phyloP scores from a whole-genome alignment of 2,329 filamentous ascomycete genomes.

The Paraconiothyrium brasiliense region DNA sequence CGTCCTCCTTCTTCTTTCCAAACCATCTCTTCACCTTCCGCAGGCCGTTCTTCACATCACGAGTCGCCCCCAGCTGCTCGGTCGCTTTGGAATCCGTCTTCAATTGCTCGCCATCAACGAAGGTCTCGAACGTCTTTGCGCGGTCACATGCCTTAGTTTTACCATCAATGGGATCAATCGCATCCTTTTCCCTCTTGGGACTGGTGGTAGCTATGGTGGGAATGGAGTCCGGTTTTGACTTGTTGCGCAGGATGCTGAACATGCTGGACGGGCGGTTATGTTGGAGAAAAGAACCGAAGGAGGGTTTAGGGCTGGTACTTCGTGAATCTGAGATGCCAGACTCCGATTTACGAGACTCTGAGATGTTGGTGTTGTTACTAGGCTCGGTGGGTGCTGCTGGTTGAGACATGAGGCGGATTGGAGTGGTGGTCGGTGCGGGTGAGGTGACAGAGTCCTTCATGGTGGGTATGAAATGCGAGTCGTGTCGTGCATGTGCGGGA shows the following conservation, averaged over 20 bases:
- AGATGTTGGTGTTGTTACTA: neutral
- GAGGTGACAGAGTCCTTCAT: neutral
- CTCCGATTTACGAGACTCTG: neutral
- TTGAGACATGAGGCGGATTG: neutral
- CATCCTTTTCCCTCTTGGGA: neutral
- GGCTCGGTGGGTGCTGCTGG: neutral
- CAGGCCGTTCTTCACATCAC: neutral
- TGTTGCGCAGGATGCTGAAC: neutral
- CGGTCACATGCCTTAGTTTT: slow-evolving; percentile 5
- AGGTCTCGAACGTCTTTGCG: slow-evolving; percentile 4
- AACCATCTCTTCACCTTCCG: neutral
- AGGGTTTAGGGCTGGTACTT: neutral
- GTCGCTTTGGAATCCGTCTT: neutral
- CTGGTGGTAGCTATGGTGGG: neutral
- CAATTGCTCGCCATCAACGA: neutral
- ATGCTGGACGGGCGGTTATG: neutral
- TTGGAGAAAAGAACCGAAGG: neutral
- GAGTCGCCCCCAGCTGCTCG: neutral
- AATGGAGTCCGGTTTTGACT: neutral
- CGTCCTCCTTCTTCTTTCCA: neutral
- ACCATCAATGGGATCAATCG: slow-evolving; percentile 1
- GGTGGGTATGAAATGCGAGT: neutral
- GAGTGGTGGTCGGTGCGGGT: neutral
- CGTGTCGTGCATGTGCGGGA: neutral
- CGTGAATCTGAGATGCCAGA: neutral